Evolutionary conservation across 2,329 filamentous ascomycete genomes (phyloP).

Genomic region (Pyrenophora tritici-repentis): DNA sequence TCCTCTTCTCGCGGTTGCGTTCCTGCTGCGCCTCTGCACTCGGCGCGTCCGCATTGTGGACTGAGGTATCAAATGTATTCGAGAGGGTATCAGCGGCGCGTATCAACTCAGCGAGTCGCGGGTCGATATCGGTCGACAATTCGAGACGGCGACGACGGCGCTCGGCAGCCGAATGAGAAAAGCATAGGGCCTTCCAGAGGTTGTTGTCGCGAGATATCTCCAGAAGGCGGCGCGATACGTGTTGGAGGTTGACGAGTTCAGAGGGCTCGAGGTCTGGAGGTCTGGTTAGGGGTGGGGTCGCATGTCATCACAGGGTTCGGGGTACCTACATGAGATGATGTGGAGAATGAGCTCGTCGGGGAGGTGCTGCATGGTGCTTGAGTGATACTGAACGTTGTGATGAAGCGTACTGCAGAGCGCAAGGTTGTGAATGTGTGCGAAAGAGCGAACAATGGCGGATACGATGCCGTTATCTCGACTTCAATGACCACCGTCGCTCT

Average conservation of each 20-base stretch:
- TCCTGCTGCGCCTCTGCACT: constrained; percentile 38
- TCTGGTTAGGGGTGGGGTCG: constrained; percentile 18
- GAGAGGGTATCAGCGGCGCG: constrained; percentile 48
- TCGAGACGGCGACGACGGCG: constrained; percentile 58
- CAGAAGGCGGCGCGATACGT: constrained; percentile 69
- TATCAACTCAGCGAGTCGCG: constrained; percentile 51
- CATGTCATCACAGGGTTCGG: constrained; percentile 5
- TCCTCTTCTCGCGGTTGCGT: constrained; percentile 46
- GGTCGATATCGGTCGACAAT: constrained; percentile 42
- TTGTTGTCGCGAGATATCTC: constrained; percentile 72
- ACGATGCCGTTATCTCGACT: constrained; percentile 18
- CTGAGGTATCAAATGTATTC: constrained; percentile 26
- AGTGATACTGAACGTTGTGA: neutral
- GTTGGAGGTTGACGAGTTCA: constrained; percentile 71
- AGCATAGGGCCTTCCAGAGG: constrained; percentile 77
- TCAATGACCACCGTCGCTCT: constrained; percentile 8
- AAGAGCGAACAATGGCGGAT: constrained; percentile 9
- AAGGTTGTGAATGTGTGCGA: neutral
- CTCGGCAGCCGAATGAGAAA: constrained; percentile 70
- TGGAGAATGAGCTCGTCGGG: constrained; percentile 51
- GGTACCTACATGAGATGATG: constrained; percentile 49
- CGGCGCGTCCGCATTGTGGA: constrained; percentile 35
- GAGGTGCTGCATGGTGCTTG: constrained; percentile 30
- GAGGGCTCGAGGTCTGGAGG: constrained; percentile 63
- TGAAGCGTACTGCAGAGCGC: neutral